Conservation (phyloP, 352 stramenopile species). For the Bremia lactucae region DNA sequence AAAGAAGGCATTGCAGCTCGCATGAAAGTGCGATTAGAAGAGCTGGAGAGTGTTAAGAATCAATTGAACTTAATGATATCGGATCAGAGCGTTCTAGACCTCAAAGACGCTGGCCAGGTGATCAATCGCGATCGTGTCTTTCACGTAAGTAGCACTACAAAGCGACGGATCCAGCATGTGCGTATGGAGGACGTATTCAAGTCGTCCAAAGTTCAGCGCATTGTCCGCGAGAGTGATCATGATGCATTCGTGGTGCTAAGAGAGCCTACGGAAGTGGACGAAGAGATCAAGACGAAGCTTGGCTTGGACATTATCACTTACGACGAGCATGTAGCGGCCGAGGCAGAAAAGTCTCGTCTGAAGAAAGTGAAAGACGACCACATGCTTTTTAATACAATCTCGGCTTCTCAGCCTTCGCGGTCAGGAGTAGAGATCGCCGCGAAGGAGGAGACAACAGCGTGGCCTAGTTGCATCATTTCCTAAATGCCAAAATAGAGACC, state of each 20-base stretch:
- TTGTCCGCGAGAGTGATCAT: slow-evolving; percentile 51
- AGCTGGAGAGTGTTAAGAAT: slow-evolving; percentile 54
- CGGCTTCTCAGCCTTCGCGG: slow-evolving; percentile 5
- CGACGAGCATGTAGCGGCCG: slow-evolving; percentile 32
- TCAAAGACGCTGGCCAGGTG: slow-evolving; percentile 38
- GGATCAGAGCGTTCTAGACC: slow-evolving; percentile 48
- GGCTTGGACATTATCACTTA: slow-evolving; percentile 45
- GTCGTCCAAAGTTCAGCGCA: slow-evolving; percentile 47
- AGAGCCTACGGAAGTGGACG: slow-evolving; percentile 21
- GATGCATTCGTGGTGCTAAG: slow-evolving; percentile 47
- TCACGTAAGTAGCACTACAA: slow-evolving; percentile 45
- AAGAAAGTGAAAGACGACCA: slow-evolving; percentile 20
- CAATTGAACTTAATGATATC: slow-evolving; percentile 76
- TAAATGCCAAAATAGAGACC: no score
- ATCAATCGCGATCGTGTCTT: slow-evolving; percentile 61
- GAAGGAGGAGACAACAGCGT: slow-evolving; percentile 21
- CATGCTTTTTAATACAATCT: slow-evolving; percentile 26
- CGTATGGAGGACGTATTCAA: slow-evolving; percentile 60
- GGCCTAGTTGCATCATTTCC: slow-evolving; percentile 52
- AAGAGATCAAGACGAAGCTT: slow-evolving; percentile 20
- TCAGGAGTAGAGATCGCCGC: slow-evolving; percentile 3
- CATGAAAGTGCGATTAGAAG: slow-evolving; percentile 27
- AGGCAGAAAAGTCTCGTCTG: slow-evolving; percentile 16
- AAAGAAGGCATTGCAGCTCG: slow-evolving; percentile 22
- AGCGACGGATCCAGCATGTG: slow-evolving; percentile 51